Percentiles rank a stretch among this genome's conserved stretches.
Conservation (phyloP, 192 early-diverging fungal genomes). For the Oehlia diaphana region DNA sequence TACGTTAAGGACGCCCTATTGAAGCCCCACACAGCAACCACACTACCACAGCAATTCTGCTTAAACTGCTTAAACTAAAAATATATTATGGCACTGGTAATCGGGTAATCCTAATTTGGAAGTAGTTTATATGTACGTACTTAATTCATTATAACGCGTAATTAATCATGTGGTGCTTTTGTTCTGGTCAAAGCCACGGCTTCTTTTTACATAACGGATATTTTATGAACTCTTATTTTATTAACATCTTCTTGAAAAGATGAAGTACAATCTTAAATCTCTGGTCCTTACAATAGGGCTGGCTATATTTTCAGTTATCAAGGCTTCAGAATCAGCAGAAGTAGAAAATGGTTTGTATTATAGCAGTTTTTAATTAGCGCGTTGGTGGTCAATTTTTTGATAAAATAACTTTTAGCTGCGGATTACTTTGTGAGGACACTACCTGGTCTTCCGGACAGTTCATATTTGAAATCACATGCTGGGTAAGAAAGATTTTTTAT, state of each 20-base stretch:
- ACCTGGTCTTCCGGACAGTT: constrained; percentile 22
- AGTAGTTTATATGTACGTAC: no score
- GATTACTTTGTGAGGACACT: constrained; percentile 23
- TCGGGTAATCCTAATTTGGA: no score
- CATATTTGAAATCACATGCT: constrained; percentile 11
- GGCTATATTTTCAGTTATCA: not conserved
- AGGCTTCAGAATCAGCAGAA: not conserved
- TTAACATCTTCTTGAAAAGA: not conserved
- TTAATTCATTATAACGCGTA: no score
- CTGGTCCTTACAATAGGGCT: not conserved
- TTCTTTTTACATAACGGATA: no score
- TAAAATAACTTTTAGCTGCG: constrained; percentile 7
- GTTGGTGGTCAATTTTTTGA: not conserved
- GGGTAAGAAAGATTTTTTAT: constrained; percentile 16
- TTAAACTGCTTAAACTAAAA: no score
- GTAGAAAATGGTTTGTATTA: not conserved
- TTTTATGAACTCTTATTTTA: no score
- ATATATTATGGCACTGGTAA: no score
- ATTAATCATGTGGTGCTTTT: no score
- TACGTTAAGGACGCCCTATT: no score
- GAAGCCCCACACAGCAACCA: no score
- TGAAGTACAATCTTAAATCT: constrained; percentile 9
- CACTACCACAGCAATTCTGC: no score
- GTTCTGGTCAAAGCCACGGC: no score
- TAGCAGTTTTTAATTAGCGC: not conserved